A percentile compares a stretch with the other conserved stretches of the same genome.
These are phyloP conservation scores for Auriscalpium orientale DNA, from an alignment of 768 basidiomycete species.

Conservation along the genomic window DNA sequence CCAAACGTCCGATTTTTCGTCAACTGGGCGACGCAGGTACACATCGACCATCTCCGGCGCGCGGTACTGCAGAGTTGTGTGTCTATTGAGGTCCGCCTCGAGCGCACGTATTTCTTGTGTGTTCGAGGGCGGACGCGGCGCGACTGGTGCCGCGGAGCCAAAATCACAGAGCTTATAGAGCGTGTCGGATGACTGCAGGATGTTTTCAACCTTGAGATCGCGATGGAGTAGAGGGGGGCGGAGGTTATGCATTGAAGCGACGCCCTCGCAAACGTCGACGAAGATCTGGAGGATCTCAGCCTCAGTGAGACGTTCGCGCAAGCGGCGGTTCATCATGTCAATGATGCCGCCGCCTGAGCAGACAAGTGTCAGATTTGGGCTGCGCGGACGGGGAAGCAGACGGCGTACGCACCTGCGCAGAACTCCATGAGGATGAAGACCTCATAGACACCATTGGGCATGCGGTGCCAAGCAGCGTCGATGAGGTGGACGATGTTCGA, in stretches of 20 bases:
- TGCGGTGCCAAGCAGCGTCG: slow-evolving; percentile 86
- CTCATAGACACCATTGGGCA: slow-evolving; percentile 80
- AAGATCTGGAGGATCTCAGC: slow-evolving; percentile 97
- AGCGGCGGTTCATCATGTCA: slow-evolving; percentile 97
- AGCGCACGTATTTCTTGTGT: slow-evolving; percentile 80
- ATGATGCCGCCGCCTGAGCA: slow-evolving; percentile 89
- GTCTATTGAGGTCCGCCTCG: slow-evolving; percentile 86
- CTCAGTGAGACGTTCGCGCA: slow-evolving; percentile 91
- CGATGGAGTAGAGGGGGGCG: slow-evolving; percentile 89
- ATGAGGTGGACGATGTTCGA: slow-evolving; percentile 95
- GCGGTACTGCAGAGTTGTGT: slow-evolving; percentile 95
- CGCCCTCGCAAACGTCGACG: slow-evolving; percentile 93
- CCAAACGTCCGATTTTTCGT: slow-evolving; percentile 97
- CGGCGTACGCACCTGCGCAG: slow-evolving; percentile 61
- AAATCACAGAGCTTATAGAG: slow-evolving; percentile 97
- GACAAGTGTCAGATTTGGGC: slow-evolving; percentile 12
- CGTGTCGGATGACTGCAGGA: slow-evolving; percentile 77
- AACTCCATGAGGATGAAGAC: slow-evolving; percentile 99
- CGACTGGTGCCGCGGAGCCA: slow-evolving; percentile 80
- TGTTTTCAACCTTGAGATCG: slow-evolving; percentile 98
- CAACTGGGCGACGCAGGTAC: slow-evolving; percentile 72
- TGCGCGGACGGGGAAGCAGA: background rate
- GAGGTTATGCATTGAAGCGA: slow-evolving; percentile 93
- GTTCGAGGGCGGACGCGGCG: slow-evolving; percentile 61
- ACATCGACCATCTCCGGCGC: slow-evolving; percentile 99